phyloP scores from a whole-genome alignment of 148 eudicot genomes.

The Silene latifolia region DNA sequence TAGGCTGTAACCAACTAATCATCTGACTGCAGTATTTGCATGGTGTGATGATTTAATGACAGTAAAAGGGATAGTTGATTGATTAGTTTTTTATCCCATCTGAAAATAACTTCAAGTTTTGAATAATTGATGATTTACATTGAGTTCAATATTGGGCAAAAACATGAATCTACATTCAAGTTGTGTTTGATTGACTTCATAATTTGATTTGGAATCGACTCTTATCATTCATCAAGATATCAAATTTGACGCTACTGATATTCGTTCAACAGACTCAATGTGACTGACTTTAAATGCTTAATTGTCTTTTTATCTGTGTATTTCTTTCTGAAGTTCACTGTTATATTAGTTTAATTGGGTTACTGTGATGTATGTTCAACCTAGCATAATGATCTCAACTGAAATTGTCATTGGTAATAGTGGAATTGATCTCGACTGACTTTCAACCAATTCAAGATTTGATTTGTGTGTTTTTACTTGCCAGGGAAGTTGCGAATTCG shows the following conservation, averaged over 20 bases:
- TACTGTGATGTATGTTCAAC: constrained; percentile 8
- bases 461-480: constrained; percentile 9
- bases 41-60: not conserved
- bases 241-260: not conserved
- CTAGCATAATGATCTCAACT: not conserved
- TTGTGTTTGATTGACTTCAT: constrained; percentile 4
- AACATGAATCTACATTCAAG: not conserved
- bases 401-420: constrained; percentile 1
- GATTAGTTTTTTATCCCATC: constrained; percentile 9
- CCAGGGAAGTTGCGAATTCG: constrained; percentile 10
- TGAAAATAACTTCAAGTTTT: constrained; percentile 2
- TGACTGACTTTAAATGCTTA: not conserved
- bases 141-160: not conserved
- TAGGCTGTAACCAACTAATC: not conserved
- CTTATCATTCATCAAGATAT: not conserved
- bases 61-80: constrained; percentile 17
- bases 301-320: not conserved
- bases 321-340: not conserved
- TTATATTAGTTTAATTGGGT: not conserved
- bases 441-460: constrained; percentile 9
- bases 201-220: not conserved
- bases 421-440: not conserved
- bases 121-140: not conserved
- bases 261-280: not conserved
- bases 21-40: constrained; percentile 4